Percentiles rank a stretch among this genome's conserved stretches.
Conservation (phyloP, 257 asterid species). For the Ilex aquifolium region DNA sequence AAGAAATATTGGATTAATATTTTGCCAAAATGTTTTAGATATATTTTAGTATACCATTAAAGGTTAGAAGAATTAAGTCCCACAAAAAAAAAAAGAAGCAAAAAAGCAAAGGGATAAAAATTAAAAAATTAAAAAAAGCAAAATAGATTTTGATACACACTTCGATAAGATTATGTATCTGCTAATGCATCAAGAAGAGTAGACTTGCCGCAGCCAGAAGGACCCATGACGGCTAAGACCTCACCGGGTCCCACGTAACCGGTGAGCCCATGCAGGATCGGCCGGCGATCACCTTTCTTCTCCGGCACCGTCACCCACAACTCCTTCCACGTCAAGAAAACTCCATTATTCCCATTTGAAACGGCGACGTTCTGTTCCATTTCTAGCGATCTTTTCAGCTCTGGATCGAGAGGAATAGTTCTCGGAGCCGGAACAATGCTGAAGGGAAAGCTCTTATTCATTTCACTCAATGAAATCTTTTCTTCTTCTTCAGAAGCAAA, state of each 20-base stretch:
- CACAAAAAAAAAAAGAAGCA: no score
- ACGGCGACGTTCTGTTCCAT: neutral
- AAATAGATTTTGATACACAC: no score
- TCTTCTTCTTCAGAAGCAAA: constrained; percentile 15
- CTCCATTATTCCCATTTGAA: constrained; percentile 15
- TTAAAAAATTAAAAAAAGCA: no score
- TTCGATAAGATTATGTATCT: constrained; percentile 16
- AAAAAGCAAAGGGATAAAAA: no score
- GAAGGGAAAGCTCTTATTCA: constrained; percentile 21
- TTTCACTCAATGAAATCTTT: neutral
- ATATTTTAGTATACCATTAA: no score
- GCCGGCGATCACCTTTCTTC: constrained; percentile 25
- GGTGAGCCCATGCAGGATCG: constrained; percentile 40
- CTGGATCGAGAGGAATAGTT: constrained; percentile 1
- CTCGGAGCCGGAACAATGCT: neutral
- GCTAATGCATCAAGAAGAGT: constrained; percentile 64
- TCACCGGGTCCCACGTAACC: constrained; percentile 53
- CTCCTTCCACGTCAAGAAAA: constrained; percentile 50
- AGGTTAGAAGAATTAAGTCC: no score
- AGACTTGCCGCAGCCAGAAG: constrained; percentile 66
- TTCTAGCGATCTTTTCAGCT: constrained; percentile 6
- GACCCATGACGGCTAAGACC: constrained; percentile 59
- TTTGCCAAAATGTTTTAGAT: no score
- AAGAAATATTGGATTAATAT: no score
- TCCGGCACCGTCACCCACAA: constrained; percentile 50